phyloP scores from a whole-genome alignment of 768 basidiomycete species.

The Termitomyces bulborhizus region DNA sequence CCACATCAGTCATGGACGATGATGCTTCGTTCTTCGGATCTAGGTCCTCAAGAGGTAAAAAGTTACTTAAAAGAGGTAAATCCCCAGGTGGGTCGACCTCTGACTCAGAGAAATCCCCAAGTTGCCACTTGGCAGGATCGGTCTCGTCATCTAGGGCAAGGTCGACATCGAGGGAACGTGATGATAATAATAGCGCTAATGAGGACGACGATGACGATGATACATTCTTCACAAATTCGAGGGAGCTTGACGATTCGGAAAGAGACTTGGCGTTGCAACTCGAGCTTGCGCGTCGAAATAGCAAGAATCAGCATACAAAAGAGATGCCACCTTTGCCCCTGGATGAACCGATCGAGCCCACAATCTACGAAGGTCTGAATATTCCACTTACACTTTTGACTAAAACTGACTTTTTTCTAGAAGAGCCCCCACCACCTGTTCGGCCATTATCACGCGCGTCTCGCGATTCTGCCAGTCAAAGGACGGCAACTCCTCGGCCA shows the following conservation, averaged over 20 bases:
- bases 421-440: constrained; percentile 51
- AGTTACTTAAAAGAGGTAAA: constrained; percentile 33
- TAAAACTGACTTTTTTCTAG: constrained; percentile 26
- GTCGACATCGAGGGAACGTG: constrained; percentile 37
- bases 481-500: constrained; percentile 42
- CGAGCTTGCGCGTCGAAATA: constrained; percentile 81
- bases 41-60: constrained; percentile 43
- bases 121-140: constrained; percentile 26
- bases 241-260: constrained; percentile 58
- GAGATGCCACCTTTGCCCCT: constrained; percentile 29
- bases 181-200: constrained; percentile 33
- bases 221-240: constrained; percentile 28
- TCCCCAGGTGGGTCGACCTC: constrained; percentile 37
- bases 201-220: constrained; percentile 33
- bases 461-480: constrained; percentile 31
- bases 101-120: constrained; percentile 40
- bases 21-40: constrained; percentile 43
- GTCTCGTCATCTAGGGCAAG: constrained; percentile 28
- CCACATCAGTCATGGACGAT: constrained; percentile 56
- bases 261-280: constrained; percentile 71
- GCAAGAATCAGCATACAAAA: constrained; percentile 63
- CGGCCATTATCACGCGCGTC: constrained; percentile 54
- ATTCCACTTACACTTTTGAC: constrained; percentile 1
- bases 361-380: constrained; percentile 71
- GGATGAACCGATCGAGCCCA: constrained; percentile 50